phyloP scores from a whole-genome alignment of 2,329 filamentous ascomycete species.

The Penicillium sp. region DNA sequence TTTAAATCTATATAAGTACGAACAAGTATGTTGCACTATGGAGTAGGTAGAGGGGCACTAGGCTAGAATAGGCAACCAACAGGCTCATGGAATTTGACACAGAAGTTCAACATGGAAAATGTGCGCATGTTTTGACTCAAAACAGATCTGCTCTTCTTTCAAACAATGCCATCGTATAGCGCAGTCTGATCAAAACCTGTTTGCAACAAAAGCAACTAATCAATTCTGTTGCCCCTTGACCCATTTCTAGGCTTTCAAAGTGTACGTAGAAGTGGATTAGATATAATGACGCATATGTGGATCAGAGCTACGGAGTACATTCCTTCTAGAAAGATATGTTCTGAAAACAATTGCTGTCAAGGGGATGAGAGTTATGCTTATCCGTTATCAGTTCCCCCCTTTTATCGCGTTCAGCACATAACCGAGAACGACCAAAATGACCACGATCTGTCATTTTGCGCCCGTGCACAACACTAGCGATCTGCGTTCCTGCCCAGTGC shows the following conservation, averaged over 20 bases:
- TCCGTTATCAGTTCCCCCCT: neutral
- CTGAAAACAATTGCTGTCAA: neutral
- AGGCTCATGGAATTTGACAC: neutral
- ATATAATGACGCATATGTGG: neutral
- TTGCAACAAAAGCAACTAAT: neutral
- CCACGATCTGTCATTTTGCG: neutral
- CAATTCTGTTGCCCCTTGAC: neutral
- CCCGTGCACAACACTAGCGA: neutral
- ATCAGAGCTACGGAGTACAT: no score
- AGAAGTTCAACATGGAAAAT: neutral
- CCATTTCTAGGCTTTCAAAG: neutral
- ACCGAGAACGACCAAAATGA: neutral
- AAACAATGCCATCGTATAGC: neutral
- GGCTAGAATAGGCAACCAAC: neutral
- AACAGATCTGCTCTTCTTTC: neutral
- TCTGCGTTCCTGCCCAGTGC: neutral
- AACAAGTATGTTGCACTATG: neutral
- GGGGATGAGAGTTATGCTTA: neutral
- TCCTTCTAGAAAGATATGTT: constrained; percentile 1
- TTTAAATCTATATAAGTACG: neutral
- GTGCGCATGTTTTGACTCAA: neutral
- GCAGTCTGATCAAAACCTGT: neutral
- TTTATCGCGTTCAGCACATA: neutral
- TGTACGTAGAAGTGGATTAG: neutral
- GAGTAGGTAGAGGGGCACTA: neutral